Base-by-base conservation (phyloP, 2,329 filamentous ascomycete species). In the Rhynchosporium agropyri region DNA sequence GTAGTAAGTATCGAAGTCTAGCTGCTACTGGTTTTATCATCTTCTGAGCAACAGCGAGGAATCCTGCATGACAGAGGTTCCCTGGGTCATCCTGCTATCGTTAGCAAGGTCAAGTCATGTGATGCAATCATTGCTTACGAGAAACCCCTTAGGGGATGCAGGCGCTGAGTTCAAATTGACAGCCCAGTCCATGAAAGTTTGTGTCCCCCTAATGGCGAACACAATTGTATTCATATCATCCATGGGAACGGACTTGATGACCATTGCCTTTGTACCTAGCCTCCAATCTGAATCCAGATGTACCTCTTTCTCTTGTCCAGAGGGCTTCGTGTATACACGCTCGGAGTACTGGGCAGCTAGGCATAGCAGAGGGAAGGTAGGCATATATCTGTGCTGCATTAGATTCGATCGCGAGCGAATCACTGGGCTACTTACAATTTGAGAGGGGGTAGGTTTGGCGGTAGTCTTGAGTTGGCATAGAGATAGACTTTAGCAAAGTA, bases 171-270 rank as follows among this genome's bases (percentile, higher is more conserved):
- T 85, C 60, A 95, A 82, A 74, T 96, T 96, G 51, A 95, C 89
- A 1, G 89, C 84, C 92, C 92, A 96, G 76, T 96, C 92, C 79
- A 90, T 86, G 69, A 95, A 90, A 6, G 85, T 89, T 29, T 91
- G 86, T 0, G 88, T 92, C 26, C 92, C 92, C 26, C 92, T 85
- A 65, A 96, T 90, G 13, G 92, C 91, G 71, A 96, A 90, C 10
- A 96, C 89, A 61, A 96, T 88, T 20, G 88, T 88, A 72, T 90
- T 86, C 78, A 88, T 86, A 70, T 91, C 82, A 71, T 95, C 91
- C 73, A 92, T 85, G 1, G 90, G 86, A 0, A 93, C 82, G 0
- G 89, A 91, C 72, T 93, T 94, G 73, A 96, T 87, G 15, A 90
- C 86, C 88, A 94, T 94, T 29, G 91, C 89, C 74, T 93, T 94